Percentiles rank a stretch among this genome's conserved stretches.
Conservation (phyloP, 345 rosid species). For the Citrus sinensis region DNA sequence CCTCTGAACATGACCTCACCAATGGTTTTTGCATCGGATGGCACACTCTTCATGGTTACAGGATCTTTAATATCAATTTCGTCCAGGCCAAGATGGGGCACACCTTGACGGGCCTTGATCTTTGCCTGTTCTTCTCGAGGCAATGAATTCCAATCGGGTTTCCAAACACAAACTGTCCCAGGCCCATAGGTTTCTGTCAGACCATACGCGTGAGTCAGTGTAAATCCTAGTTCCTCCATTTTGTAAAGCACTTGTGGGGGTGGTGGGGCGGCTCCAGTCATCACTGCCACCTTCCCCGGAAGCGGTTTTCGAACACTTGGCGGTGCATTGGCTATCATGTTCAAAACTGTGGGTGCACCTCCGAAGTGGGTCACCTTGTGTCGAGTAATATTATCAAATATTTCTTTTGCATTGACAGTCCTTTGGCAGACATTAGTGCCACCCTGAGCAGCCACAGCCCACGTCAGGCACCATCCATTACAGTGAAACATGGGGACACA, state of each 20-base stretch:
- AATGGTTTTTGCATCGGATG: constrained; percentile 55
- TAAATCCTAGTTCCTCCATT: constrained; percentile 66
- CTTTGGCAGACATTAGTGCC: constrained; percentile 58
- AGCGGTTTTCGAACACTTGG: constrained; percentile 35
- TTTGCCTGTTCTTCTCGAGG: constrained; percentile 46
- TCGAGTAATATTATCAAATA: constrained; percentile 33
- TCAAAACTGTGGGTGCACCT: constrained; percentile 58
- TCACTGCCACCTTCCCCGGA: constrained; percentile 46
- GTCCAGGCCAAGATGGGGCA: constrained; percentile 58
- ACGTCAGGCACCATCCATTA: constrained; percentile 65
- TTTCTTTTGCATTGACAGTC: constrained; percentile 34
- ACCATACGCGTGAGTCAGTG: constrained; percentile 59
- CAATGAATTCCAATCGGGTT: constrained; percentile 66
- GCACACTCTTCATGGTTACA: constrained; percentile 51
- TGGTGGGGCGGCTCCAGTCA: constrained; percentile 73
- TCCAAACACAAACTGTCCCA: constrained; percentile 64
- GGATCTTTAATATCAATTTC: constrained; percentile 62
- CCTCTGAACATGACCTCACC: constrained; percentile 83
- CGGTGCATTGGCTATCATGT: constrained; percentile 56
- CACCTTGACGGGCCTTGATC: constrained; percentile 68
- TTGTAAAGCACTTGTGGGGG: constrained; percentile 54
- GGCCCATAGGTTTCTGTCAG: constrained; percentile 83
- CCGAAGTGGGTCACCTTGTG: constrained; percentile 48
- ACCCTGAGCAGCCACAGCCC: constrained; percentile 63
- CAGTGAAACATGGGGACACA: constrained; percentile 69